Evolutionary conservation across 2,329 filamentous ascomycete genomes (phyloP), one percentile per base, ranked within the genome.

Genomic region (Diaporthe vaccinii): DNA sequence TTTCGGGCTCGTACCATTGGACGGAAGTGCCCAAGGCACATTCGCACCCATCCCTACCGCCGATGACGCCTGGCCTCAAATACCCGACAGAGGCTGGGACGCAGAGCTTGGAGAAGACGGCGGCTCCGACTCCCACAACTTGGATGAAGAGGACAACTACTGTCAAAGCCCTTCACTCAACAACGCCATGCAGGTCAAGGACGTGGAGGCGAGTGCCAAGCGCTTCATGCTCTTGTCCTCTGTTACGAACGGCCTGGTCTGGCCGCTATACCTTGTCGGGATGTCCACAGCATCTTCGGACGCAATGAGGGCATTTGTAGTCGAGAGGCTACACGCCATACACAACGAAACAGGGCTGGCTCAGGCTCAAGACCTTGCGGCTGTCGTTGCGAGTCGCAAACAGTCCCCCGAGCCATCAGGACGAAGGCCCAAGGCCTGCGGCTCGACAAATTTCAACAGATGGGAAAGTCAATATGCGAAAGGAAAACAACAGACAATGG

Each of bases 181-280:
- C 39, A 84, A 87, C 61, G 83, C 85, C 3, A 84, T 84, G 9
- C 82, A 84, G 44, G 82, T 83, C 1, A 80, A 78, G 22, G 80
- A 80, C 49, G 78, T 80, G 20, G 82, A 83, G 10, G 83, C 84
- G 59, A 83, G 85, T 57, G 84, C 85, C 0, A 84, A 84, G 74
- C 83, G 87, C 34, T 87, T 88, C 79, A 85, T 89, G 85, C 85
- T 86, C 6, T 81, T 89, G 9, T 86, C 85, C 0, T 87, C 86
- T 12, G 84, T 86, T 1, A 87, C 86, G 34, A 87, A 87, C 76
- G 85, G 86, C 22, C 83, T 88, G 12, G 84, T 89, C 53, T 89
- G 87, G 87, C 87, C 87, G 6, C 82, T 89, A 4, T 89, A 87
- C 73, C 84, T 86, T 15, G 83, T 87, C 10, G 87, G 87, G 72